These are phyloP conservation scores for Mycena epipterygia DNA, from an alignment of 768 basidiomycete species.

Conservation along the genomic window DNA sequence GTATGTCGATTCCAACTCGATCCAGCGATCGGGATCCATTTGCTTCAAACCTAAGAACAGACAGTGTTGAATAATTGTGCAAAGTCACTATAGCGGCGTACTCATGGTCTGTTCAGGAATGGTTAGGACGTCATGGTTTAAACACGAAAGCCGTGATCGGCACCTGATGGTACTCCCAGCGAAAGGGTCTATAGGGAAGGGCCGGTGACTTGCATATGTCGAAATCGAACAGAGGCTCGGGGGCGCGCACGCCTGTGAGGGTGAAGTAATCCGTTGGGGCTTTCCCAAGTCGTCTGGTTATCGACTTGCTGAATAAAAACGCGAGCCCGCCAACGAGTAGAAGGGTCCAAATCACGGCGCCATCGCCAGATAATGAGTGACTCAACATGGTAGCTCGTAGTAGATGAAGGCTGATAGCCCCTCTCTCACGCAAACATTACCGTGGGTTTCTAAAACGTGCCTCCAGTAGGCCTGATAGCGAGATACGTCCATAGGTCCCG, in stretches of 20 bases:
- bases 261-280: slow-evolving; percentile 51
- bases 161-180: slow-evolving; percentile 70
- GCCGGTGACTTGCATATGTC: slow-evolving; percentile 58
- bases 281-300: not conserved
- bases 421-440: too few species aligned
- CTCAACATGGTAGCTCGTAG: not conserved
- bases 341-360: not conserved
- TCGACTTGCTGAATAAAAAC: not conserved
- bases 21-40: slow-evolving; percentile 68
- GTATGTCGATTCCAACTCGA: slow-evolving; percentile 70
- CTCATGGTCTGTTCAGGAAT: too few species aligned
- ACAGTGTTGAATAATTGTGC: not conserved
- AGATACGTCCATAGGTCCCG: too few species aligned
- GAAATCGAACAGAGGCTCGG: slow-evolving; percentile 57
- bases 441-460: too few species aligned
- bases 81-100: slow-evolving; percentile 37
- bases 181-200: slow-evolving; percentile 68
- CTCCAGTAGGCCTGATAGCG: too few species aligned
- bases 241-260: slow-evolving; percentile 59
- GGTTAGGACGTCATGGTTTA: too few species aligned
- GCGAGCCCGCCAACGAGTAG: slow-evolving; percentile 6
- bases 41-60: slow-evolving; percentile 54
- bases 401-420: not conserved
- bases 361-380: not conserved
- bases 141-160: too few species aligned